Evolutionary conservation across 129 eudicot genomes (phyloP).

Genomic region (Glebionis coronaria): DNA sequence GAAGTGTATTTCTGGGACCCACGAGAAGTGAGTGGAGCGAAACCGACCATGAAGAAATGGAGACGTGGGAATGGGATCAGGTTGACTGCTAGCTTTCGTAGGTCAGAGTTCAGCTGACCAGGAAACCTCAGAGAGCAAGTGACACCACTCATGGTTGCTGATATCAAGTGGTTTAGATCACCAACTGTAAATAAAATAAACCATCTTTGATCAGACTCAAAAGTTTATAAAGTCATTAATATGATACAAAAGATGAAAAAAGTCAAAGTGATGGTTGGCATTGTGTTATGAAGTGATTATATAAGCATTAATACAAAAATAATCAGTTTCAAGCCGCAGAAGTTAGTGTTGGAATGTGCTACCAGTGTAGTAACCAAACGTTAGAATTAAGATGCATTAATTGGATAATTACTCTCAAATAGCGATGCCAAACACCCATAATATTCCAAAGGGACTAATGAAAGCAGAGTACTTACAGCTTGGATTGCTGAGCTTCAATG

Average conservation of each 20-base stretch:
- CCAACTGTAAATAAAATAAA: constrained; percentile 56
- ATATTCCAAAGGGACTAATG: too few relatives aligned
- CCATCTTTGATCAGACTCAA: not conserved
- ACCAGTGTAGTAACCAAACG: too few relatives aligned
- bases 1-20: constrained; percentile 90
- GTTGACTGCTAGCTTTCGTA: constrained; percentile 84
- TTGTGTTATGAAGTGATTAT: too few relatives aligned
- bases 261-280: too few relatives aligned
- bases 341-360: too few relatives aligned
- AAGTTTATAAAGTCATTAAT: too few relatives aligned
- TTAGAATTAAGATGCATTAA: too few relatives aligned
- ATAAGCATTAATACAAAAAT: too few relatives aligned
- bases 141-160: constrained; percentile 97
- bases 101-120: constrained; percentile 84
- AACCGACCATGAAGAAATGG: constrained; percentile 96
- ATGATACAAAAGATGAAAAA: too few relatives aligned
- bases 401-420: too few relatives aligned
- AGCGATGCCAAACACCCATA: too few relatives aligned
- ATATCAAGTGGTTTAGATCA: constrained; percentile 84
- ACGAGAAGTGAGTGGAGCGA: constrained; percentile 92
- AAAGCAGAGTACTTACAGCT: constrained; percentile 58
- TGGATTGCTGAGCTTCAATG: constrained; percentile 89
- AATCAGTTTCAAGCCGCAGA: too few relatives aligned
- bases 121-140: constrained; percentile 91
- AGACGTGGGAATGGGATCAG: constrained; percentile 90